These are phyloP conservation scores for Phytophthora lateralis DNA, from an alignment of 352 stramenopile genomes.

Conservation along the genomic window DNA sequence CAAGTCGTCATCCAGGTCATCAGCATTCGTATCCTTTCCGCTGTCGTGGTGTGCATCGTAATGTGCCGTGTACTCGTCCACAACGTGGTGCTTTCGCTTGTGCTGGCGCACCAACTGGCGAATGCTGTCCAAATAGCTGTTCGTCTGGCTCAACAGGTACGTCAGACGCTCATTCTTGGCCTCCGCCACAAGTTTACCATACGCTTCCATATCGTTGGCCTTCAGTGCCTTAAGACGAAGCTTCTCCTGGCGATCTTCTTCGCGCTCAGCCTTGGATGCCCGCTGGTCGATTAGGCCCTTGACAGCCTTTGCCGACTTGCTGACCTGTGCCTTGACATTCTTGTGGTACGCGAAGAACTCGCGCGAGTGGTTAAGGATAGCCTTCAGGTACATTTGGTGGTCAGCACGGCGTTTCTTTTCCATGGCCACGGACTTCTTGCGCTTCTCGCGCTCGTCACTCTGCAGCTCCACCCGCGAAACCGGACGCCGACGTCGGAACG, in stretches of 20 bases:
- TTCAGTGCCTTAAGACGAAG: conserved; percentile 90
- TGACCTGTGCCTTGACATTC: conserved; percentile 75
- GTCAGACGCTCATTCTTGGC: conserved; percentile 98
- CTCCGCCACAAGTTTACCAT: conserved; percentile 96
- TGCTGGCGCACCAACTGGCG: conserved; percentile 91
- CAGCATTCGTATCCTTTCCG: conserved; percentile 23
- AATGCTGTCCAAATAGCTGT: conserved; percentile 97
- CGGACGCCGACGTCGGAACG: conserved; percentile 73
- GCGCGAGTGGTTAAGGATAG: conserved; percentile 81
- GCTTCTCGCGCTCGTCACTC: conserved; percentile 75
- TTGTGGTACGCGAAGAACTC: conserved; percentile 90
- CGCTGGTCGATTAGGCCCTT: conserved; percentile 84
- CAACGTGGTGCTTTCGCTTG: conserved; percentile 84
- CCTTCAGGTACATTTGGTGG: conserved; percentile 82
- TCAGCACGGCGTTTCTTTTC: conserved; percentile 82
- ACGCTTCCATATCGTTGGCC: conserved; percentile 98
- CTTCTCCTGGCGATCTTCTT: conserved; percentile 89
- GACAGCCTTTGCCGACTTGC: conserved; percentile 68
- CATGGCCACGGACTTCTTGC: conserved; percentile 82
- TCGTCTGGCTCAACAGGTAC: conserved; percentile 96
- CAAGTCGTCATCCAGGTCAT: conserved; percentile 73
- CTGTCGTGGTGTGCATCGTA: conserved; percentile 45
- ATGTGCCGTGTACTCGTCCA: conserved; percentile 46
- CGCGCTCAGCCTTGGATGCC: conserved; percentile 77
- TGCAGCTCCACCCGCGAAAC: conserved; percentile 68